Base-by-base conservation (phyloP, 257 asterid genomes). In the Capsicum baccatum region DNA sequence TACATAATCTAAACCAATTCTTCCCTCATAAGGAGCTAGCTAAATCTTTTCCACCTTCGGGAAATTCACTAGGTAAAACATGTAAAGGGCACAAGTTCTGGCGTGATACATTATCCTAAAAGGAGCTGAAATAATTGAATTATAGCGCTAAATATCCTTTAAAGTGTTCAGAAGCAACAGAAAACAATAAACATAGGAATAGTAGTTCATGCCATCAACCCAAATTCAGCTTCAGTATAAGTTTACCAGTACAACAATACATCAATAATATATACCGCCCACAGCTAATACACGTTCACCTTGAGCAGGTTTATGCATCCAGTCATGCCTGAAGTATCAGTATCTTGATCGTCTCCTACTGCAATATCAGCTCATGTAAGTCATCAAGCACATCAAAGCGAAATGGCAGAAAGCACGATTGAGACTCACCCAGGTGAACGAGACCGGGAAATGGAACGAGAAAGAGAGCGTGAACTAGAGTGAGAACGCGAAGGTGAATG, bases 261-360 rank as follows among this genome's bases (percentile, higher is more conserved):
- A 78, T 21, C 50, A 26, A 33, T 4, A 52, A 7, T 21, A 55
- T 33, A 78, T 54, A 78, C 9, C 15, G 62, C 84, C 57, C 59
- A 68, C 37, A 55, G 47, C 81, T 52, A 59, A 80, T 74, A 21
- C 47, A 66, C 44, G 6, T 44, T 56, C 26, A n/a, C 47, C 70
- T 59, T 56, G 10, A 59, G 76, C 52, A 56, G 35, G 55, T 47
- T 47, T 19, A 79, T 63, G 11, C 76, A 59, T 26, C 50, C 59
- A 57, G 84, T 57, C 68, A 12, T 35, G 37, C 70, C 58, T 59
- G 81, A 21, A 74, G 70, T 14, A 67, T 92, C 88, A 92, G 87
- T 93, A 60, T 89, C 97, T 92, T 3, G 98, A 81, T 73, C 93
- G 88, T 81, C 96, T 92, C 69, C 82, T 87, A 85, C 99, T 95